Evolutionary conservation across 495 filamentous ascomycete genomes (phyloP).

Genomic region (Letharia columbiana): DNA sequence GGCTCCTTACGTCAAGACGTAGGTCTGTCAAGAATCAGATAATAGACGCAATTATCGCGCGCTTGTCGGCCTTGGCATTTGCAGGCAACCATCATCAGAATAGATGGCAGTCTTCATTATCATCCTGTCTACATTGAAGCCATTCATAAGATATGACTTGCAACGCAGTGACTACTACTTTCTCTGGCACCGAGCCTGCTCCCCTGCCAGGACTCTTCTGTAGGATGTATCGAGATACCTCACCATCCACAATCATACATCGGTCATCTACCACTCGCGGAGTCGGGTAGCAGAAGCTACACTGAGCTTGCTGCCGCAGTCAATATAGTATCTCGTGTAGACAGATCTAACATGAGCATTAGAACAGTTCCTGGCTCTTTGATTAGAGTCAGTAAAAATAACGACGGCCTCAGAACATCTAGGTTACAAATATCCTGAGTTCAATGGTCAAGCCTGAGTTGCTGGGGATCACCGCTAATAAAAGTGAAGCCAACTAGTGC

Average conservation of each 20-base stretch:
- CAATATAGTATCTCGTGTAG: neutral
- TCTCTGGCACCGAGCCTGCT: neutral
- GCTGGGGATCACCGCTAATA: neutral
- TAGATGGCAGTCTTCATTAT: neutral
- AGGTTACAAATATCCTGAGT: neutral
- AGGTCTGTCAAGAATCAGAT: no score
- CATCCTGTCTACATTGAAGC: neutral
- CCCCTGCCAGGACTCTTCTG: neutral
- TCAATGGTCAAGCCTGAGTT: neutral
- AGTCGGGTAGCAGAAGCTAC: neutral
- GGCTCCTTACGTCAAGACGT: no score
- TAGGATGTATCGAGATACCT: neutral
- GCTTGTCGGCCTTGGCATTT: slow-evolving; percentile 3
- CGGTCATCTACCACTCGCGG: neutral
- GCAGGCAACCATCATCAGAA: neutral
- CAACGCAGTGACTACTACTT: neutral
- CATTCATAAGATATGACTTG: neutral
- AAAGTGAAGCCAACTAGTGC: neutral
- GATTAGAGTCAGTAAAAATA: neutral
- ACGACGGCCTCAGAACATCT: neutral
- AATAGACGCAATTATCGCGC: neutral
- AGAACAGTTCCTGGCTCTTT: neutral
- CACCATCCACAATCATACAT: neutral
- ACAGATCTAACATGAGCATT: neutral
- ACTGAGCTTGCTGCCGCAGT: neutral